phyloP scores from a whole-genome alignment of 2,329 filamentous ascomycete species.

The Trichoderma atrobrunneum region DNA sequence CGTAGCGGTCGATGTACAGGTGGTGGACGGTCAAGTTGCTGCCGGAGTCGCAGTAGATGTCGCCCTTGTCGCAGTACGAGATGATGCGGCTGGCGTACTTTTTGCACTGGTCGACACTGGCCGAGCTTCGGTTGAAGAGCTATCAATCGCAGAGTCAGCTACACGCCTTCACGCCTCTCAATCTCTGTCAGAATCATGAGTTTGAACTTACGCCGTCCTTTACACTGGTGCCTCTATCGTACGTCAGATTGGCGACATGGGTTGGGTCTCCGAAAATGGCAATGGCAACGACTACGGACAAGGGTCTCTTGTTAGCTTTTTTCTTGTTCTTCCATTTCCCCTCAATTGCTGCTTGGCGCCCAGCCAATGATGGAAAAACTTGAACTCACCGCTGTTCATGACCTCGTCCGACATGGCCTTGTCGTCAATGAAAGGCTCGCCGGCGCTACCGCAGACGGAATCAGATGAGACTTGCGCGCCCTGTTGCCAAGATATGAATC shows the following conservation, averaged over 20 bases:
- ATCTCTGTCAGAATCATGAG: neutral
- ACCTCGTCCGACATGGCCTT: conserved; percentile 30
- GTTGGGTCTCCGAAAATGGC: conserved; percentile 43
- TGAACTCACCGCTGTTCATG: conserved; percentile 34
- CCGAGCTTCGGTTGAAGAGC: conserved; percentile 35
- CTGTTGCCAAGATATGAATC: conserved; percentile 21
- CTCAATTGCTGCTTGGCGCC: neutral
- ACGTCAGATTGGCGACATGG: conserved; percentile 36
- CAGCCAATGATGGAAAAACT: neutral
- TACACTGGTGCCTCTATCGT: conserved; percentile 38
- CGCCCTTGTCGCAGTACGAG: conserved; percentile 43
- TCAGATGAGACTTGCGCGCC: conserved; percentile 41
- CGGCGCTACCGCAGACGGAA: conserved; percentile 38
- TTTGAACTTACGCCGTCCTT: conserved; percentile 37
- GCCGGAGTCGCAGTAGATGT: conserved; percentile 41
- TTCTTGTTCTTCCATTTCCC: neutral
- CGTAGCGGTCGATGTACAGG: conserved; percentile 37
- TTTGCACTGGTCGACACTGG: conserved; percentile 34
- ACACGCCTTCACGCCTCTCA: neutral
- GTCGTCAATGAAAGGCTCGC: conserved; percentile 27
- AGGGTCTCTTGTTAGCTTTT: neutral
- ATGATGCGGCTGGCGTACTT: conserved; percentile 36
- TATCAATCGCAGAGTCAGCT: neutral
- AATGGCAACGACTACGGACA: conserved; percentile 38
- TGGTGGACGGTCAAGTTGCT: conserved; percentile 31